Evolutionary conservation across 2,329 filamentous ascomycete genomes (phyloP).

Genomic region (Fusarium tupiense): DNA sequence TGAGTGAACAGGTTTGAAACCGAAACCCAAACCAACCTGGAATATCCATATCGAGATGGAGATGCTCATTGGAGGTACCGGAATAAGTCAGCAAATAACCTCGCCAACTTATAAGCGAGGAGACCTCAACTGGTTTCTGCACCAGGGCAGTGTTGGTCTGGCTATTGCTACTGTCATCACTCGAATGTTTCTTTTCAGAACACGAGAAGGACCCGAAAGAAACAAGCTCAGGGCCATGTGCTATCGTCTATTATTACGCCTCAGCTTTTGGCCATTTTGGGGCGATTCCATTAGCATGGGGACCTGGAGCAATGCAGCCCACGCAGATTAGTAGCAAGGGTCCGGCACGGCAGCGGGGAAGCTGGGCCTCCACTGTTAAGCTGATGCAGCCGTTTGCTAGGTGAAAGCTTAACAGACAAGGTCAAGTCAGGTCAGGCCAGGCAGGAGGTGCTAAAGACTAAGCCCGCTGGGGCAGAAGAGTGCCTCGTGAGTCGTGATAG

Average conservation of each 20-base stretch:
- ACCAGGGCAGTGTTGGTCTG: not conserved
- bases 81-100: conserved; percentile 3
- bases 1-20: conserved; percentile 14
- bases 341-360: conserved; percentile 34
- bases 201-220: not conserved
- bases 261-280: conserved; percentile 14
- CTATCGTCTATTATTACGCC: conserved; percentile 8
- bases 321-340: conserved; percentile 14
- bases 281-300: conserved; percentile 16
- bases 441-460: conserved; percentile 11
- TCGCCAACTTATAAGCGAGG: not conserved
- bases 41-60: not conserved
- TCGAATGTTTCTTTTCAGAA: not conserved
- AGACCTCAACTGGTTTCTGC: not conserved
- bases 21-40: conserved; percentile 8
- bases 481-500: conserved; percentile 34
- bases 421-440: not conserved
- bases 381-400: not conserved
- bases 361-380: conserved; percentile 37
- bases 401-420: conserved; percentile 23
- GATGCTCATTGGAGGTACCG: conserved; percentile 9
- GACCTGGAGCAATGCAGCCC: conserved; percentile 13
- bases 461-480: conserved; percentile 8
- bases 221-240: not conserved
- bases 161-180: not conserved